Conservation (phyloP, 108 stramenopile species). For the Skeletonema potamos region DNA sequence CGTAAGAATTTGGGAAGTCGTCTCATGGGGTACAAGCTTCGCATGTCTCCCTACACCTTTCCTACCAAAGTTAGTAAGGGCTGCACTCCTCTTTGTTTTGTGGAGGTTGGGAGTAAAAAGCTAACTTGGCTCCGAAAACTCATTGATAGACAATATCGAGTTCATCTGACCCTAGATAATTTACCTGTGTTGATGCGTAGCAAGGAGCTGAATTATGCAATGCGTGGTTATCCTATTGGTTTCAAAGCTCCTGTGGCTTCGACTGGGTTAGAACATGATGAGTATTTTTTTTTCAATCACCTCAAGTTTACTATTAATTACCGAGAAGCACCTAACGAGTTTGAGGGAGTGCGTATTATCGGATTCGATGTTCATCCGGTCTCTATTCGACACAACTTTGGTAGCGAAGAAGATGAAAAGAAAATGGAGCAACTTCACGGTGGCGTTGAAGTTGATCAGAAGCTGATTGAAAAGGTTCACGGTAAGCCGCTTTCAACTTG, state of each 20-base stretch:
- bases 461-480: neutral
- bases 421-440: neutral
- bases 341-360: constrained; percentile 87
- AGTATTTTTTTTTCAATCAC: constrained; percentile 90
- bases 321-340: constrained; percentile 62
- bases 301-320: constrained; percentile 87
- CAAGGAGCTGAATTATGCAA: constrained; percentile 78
- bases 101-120: constrained; percentile 59
- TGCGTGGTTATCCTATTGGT: constrained; percentile 83
- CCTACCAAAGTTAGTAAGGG: constrained; percentile 44
- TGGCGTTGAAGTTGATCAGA: neutral
- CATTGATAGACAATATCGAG: constrained; percentile 94
- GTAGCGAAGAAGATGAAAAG: constrained; percentile 13
- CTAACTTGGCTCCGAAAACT: constrained; percentile 71
- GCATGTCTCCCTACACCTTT: constrained; percentile 67
- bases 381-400: constrained; percentile 78
- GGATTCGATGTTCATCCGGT: constrained; percentile 93
- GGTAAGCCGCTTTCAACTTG: constrained; percentile 15
- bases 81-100: constrained; percentile 64
- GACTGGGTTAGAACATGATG: constrained; percentile 56
- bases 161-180: constrained; percentile 85
- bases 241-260: constrained; percentile 64
- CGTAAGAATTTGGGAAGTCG: constrained; percentile 74
- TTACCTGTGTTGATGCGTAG: constrained; percentile 80
- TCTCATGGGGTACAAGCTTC: constrained; percentile 68